Conservation (phyloP, 352 stramenopile genomes). For the Pythium myriotylum region DNA sequence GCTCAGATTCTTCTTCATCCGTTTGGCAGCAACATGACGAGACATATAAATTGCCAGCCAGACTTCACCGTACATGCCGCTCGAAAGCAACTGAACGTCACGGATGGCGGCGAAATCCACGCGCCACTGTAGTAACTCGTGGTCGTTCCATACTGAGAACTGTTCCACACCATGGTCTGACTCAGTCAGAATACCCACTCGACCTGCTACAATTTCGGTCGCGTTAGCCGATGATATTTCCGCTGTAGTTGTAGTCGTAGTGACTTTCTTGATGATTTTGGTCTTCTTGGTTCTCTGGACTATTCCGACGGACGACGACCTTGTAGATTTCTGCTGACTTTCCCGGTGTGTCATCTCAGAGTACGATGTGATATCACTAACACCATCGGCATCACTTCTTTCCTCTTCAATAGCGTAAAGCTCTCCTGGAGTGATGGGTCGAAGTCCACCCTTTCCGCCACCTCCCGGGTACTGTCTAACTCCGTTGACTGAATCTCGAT, state of each 20-base stretch:
- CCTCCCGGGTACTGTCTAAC: conserved; percentile 11
- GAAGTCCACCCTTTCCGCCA: background rate
- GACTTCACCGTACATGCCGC: conserved; percentile 26
- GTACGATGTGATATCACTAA: conserved; percentile 22
- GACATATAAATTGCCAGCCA: conserved; percentile 28
- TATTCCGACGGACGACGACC: background rate
- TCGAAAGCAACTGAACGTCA: conserved; percentile 17
- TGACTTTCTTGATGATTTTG: conserved; percentile 12
- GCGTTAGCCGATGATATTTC: background rate
- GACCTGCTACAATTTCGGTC: too few relatives aligned
- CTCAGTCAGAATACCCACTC: background rate
- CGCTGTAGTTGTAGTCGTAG: conserved; percentile 8
- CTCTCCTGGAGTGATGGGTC: background rate
- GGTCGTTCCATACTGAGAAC: conserved; percentile 50
- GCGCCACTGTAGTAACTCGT: conserved; percentile 47
- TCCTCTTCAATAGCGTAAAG: conserved; percentile 11
- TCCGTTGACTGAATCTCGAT: conserved; percentile 3
- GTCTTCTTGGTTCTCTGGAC: conserved; percentile 5
- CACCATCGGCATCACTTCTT: background rate
- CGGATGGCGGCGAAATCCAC: conserved; percentile 38
- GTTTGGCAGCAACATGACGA: conserved; percentile 29
- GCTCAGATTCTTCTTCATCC: conserved; percentile 8
- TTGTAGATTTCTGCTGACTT: background rate
- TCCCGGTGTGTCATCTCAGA: conserved; percentile 5
- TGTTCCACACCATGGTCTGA: background rate